Base-by-base conservation (phyloP, 2,329 filamentous ascomycete genomes). In the Truncatella angustata region DNA sequence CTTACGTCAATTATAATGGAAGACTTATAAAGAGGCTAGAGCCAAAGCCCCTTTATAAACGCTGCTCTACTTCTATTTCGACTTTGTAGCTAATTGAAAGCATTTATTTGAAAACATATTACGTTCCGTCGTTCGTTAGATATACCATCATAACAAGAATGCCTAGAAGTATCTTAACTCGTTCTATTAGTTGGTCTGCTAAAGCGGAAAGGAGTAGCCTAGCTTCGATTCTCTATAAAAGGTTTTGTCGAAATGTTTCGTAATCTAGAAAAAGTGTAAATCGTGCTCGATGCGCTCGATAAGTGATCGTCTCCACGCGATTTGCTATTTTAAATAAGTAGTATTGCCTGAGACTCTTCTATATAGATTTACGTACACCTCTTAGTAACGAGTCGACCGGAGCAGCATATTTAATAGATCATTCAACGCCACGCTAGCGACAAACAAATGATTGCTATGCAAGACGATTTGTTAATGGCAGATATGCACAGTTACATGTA, bases 11-110 rank as follows among this genome's bases (percentile, higher is more conserved):
- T 62, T 2, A 56, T 74, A 23, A 60, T 73, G n/a, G 47, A 69
- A 51, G 49, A 66, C 46, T 45, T 66, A 26, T 46, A 14, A 11
- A n/a, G n/a, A n/a, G n/a, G n/a, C n/a, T 11, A 28, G 2, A 21
- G 32, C 23, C 30, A 21, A n/a, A n/a, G n/a, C n/a, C n/a, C n/a
- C 11, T 34, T 24, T 21, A n/a, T 35, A 23, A 21, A 44, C 37
- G 6, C 26, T 60, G 6, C 30, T 62, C 2, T 70, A 70, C 47
- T 72, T 69, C 56, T 70, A 67, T 52, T 73, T 72, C 43, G 65
- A 67, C 49, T 75, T 75, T 58, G 72, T 63, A 4, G 64, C 74
- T 46, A 35, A 6, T 0, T 42, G 62, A 26, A 75, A 74, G 46
- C 69, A 72, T 50, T 36, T 56, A 0, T 40, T 65, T 4, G 63